Base-by-base conservation (phyloP, 306 rosid genomes). In the Carpinus viminea region DNA sequence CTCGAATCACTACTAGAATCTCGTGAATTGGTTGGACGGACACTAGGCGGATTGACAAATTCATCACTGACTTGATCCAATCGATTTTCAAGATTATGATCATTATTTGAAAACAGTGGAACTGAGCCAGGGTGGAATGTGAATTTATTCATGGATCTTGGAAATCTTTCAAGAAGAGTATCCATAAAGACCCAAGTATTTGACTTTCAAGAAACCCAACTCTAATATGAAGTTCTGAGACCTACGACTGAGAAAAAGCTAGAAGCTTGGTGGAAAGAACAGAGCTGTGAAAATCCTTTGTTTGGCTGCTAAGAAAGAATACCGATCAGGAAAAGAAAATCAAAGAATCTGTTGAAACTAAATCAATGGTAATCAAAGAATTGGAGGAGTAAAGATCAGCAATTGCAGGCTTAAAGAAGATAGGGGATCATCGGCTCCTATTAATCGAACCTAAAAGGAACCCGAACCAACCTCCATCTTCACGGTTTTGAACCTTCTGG, bases 71-170 rank as follows among this genome's bases (percentile, higher is more conserved):
- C 80, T 57, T 41, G 43, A 38, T 76, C 73, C 68, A 86, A 80
- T 10, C 79, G 83, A 59, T 74, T 65, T 12, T 4, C 80, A 43
- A 55, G 82, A 56, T 81, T 78, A 53, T 41, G 45, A 41, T 82
- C 84, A 43, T 79, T 84, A 43, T 79, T 84, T 38, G 84, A 43
- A 43, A 51, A 54, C 10, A 57, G 72, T 4, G 84, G 72, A 48
- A 26, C 16, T 1, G 86, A 73, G 66, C 54, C 83, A n/a, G 81
- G 89, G 38, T 83, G 87, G 73, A 74, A 83, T 20, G 76, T 72
- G 62, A 80, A 88, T 13, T 84, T 81, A 38, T 84, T 81, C 62
- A 76, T 68, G 34, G 84, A 77, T 70, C 70, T 82, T 41, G 82
- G 74, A 18, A 72, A 57, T 28, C 82, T 84, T 66, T 78, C 81